These are phyloP conservation scores for Asterophora lycoperdoides DNA, from an alignment of 768 basidiomycete species.

Conservation along the genomic window DNA sequence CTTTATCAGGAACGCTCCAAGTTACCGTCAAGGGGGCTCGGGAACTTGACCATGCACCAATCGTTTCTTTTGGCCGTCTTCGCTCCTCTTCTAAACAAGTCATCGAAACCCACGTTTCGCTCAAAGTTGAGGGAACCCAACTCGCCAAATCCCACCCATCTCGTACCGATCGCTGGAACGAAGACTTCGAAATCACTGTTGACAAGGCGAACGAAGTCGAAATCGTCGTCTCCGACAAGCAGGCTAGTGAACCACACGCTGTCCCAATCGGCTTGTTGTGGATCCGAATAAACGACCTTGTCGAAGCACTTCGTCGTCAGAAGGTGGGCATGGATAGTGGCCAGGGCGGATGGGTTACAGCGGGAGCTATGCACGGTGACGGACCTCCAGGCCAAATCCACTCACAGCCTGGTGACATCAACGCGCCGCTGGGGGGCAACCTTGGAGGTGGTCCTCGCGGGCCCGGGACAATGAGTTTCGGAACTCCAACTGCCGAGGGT, in stretches of 20 bases:
- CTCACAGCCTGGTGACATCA: constrained; percentile 37
- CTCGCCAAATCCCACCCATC: constrained; percentile 89
- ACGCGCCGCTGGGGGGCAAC: constrained; percentile 47
- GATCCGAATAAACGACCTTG: constrained; percentile 90
- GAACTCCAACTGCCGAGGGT: constrained; percentile 57
- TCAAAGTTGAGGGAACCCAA: constrained; percentile 96
- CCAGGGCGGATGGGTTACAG: constrained; percentile 95
- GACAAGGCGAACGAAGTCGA: constrained; percentile 99
- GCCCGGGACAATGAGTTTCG: constrained; percentile 27
- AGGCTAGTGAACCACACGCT: constrained; percentile 72
- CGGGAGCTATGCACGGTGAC: constrained; percentile 79
- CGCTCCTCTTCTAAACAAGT: constrained; percentile 78
- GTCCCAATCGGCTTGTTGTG: constrained; percentile 93
- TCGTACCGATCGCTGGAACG: constrained; percentile 95
- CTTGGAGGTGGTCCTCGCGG: constrained; percentile 42
- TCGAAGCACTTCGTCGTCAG: constrained; percentile 88
- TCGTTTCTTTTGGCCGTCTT: constrained; percentile 49
- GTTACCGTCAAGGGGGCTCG: constrained; percentile 87
- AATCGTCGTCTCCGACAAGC: constrained; percentile 92
- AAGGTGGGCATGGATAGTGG: constrained; percentile 84
- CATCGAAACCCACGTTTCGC: constrained; percentile 84
- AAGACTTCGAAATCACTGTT: constrained; percentile 93
- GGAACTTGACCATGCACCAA: constrained; percentile 92
- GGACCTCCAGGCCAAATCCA: constrained; percentile 31
- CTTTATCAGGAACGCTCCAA: constrained; percentile 87